Evolutionary conservation across 1,284 basidiomycete genomes (phyloP), one percentile per base, ranked within the genome.

Genomic region (Fistulina hepatica): DNA sequence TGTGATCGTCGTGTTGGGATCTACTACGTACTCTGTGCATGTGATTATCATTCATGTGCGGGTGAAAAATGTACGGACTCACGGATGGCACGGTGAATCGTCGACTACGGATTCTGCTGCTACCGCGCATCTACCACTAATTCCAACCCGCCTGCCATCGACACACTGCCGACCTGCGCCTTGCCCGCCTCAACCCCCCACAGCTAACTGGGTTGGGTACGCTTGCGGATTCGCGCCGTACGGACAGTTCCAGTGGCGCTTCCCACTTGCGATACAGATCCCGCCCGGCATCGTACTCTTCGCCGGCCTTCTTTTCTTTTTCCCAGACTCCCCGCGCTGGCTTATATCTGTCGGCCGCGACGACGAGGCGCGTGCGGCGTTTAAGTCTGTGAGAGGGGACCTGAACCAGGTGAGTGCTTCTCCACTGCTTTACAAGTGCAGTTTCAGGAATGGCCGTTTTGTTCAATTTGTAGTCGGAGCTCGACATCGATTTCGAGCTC

Each of bases 141-240:
- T n/a, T n/a, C n/a, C n/a, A n/a, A n/a, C n/a, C n/a, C n/a, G n/a
- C n/a, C n/a, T n/a, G n/a, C n/a, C n/a, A n/a, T n/a, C n/a, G n/a
- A n/a, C n/a, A n/a, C n/a, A n/a, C n/a, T n/a, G n/a, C n/a, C n/a
- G n/a, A n/a, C n/a, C n/a, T n/a, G n/a, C n/a, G n/a, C n/a, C n/a
- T n/a, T n/a, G n/a, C n/a, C n/a, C n/a, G n/a, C n/a, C n/a, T n/a
- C n/a, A n/a, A n/a, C n/a, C n/a, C n/a, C n/a, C n/a, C n/a, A n/a
- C n/a, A n/a, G n/a, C 45, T 6, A 47, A 47, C 30, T 47, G 45
- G 45, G 40, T 48, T 10, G 46, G 46, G 2, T 48, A 44, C 24
- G 44, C 40, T 13, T 48, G 44, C 25, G 41, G 42, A 2, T 48
- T 37, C 23, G 44, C 40, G 9, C 22, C 43, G 10, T 21, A 24